Base-by-base conservation (phyloP, 495 filamentous ascomycete genomes). In the Melanomma pulvis-pyrius region DNA sequence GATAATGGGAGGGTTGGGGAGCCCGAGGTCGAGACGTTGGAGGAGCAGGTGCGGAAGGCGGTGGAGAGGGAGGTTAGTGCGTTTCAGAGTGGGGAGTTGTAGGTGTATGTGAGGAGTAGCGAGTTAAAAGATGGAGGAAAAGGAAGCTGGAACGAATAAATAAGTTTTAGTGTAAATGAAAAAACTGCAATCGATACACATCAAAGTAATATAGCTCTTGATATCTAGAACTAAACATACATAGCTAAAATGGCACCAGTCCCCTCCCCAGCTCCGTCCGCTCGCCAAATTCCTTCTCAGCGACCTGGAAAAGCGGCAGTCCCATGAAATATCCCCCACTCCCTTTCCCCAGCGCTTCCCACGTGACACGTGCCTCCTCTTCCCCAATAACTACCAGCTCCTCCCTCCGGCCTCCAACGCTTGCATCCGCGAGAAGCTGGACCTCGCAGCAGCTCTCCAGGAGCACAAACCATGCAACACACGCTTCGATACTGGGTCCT, bases 1-100 rank as follows among this genome's bases (percentile, higher is more conserved):
- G 88, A 89, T 67, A 91, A 92, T 71, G 81, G 78, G 11, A 57
- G 80, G 25, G 79, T 92, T 59, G 82, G 79, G 1, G 61, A 77
- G 74, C 30, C 75, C 21, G 75, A 81, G 9, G 75, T 82, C 59
- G 79, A 84, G 49, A 77, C 78, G 0, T 71, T 90, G 69, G 77
- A 78, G 57, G 78, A 77, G 15, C 81, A 72, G 3, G 80, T 86
- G 5, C 71, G 67, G 66, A 75, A 75, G 29, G 75, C 74, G 3
- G 69, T 84, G n/a, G 72, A 34, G 75, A 65, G 11, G 2, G 51
- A 65, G 61, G 36, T 28, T n/a, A 69, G 1, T 17, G 59, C 11
- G 5, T 51, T 52, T 22, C 29, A 53, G 59, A 53, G 48, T 22
- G 59, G 59, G 2, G 22, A 53, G 15, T 22, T 51, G 26, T 62